These are phyloP conservation scores for Dipteronia dyeriana DNA, from an alignment of 345 rosid species.

Conservation along the genomic window DNA sequence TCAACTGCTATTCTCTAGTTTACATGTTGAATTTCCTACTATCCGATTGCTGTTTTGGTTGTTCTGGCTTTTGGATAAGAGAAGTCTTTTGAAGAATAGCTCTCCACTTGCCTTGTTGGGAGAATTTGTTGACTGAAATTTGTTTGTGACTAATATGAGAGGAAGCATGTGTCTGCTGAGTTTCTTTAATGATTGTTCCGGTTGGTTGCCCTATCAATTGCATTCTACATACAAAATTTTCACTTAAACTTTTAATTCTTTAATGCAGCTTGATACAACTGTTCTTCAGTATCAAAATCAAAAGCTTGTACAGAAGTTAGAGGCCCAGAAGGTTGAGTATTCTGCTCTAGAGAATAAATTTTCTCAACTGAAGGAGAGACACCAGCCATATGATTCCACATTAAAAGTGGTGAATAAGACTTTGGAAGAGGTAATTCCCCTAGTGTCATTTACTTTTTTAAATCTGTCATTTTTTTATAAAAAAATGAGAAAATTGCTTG, in stretches of 20 bases:
- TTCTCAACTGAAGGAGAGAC: slow-evolving; percentile 57
- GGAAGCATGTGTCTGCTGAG: background rate
- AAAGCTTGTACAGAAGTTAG: slow-evolving; percentile 80
- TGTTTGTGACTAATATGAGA: background rate
- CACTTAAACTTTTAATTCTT: slow-evolving; percentile 16
- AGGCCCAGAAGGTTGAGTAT: slow-evolving; percentile 77
- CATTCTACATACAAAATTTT: background rate
- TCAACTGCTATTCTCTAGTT: background rate
- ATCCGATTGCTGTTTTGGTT: background rate
- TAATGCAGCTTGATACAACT: slow-evolving; percentile 64
- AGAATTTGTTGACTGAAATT: background rate
- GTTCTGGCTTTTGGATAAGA: background rate
- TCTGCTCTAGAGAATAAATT: slow-evolving; percentile 63
- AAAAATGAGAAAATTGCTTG: background rate
- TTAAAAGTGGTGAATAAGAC: slow-evolving; percentile 62
- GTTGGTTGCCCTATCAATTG: background rate
- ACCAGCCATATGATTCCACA: slow-evolving; percentile 52
- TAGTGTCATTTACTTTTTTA: slow-evolving; percentile 7
- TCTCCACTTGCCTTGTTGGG: background rate
- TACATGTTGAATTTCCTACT: background rate
- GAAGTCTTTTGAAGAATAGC: background rate
- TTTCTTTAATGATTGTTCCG: background rate
- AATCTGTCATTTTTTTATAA: no score
- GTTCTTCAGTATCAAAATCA: slow-evolving; percentile 90
- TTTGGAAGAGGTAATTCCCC: slow-evolving; percentile 65